Evolutionary conservation across 768 basidiomycete genomes (phyloP).

Genomic region (Amanita phalloides): DNA sequence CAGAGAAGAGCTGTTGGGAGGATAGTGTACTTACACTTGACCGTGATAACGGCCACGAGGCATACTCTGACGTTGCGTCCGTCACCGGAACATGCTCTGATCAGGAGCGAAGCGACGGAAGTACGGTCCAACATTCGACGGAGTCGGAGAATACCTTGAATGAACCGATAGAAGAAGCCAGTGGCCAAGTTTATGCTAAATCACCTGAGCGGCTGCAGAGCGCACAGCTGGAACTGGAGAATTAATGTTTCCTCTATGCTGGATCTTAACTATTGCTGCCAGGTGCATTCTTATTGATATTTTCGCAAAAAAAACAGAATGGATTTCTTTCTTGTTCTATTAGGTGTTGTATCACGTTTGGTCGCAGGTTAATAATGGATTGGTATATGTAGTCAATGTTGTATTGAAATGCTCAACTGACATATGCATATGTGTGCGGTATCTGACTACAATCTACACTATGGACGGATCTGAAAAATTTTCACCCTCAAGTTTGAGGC

Average conservation of each 20-base stretch:
- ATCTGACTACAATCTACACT: neutral
- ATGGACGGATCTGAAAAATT: neutral
- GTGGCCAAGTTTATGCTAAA: neutral
- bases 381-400: neutral
- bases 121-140: slow-evolving; percentile 1
- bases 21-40: slow-evolving; percentile 1
- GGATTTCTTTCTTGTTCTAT: neutral
- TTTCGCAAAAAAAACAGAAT: neutral
- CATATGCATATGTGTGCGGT: neutral
- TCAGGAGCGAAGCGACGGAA: slow-evolving; percentile 1
- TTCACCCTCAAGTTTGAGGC: neutral
- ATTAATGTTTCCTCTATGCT: neutral
- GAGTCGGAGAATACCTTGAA: slow-evolving; percentile 4
- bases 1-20: slow-evolving; percentile 18
- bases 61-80: slow-evolving; percentile 1
- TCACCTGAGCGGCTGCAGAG: neutral
- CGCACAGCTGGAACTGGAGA: neutral
- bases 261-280: neutral
- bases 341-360: neutral
- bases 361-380: neutral
- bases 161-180: neutral
- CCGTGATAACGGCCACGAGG: neutral
- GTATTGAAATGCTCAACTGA: neutral
- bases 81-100: slow-evolving; percentile 3
- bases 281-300: slow-evolving; percentile 5